Conservation (phyloP, 192 early-diverging fungal species). For the Backusella morwellensis region DNA sequence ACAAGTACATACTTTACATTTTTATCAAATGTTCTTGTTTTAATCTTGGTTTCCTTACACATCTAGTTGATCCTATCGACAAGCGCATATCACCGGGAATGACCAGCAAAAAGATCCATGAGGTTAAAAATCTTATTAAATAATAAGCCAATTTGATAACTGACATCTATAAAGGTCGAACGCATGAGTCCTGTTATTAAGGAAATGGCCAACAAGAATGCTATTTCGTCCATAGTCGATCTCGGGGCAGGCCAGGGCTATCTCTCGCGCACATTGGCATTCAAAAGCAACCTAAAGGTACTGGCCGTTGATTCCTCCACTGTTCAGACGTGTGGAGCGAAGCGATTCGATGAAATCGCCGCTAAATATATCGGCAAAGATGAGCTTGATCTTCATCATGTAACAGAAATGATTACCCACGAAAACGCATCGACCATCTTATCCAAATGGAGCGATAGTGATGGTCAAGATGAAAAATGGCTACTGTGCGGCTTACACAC, state of each 20-base stretch:
- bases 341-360: conserved; percentile 54
- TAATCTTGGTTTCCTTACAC: background rate
- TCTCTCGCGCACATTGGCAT: conserved; percentile 63
- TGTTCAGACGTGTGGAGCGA: conserved; percentile 73
- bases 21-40: background rate
- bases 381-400: conserved; percentile 40
- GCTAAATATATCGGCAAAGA: conserved; percentile 27
- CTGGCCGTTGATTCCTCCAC: conserved; percentile 67
- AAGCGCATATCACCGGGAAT: conserved; percentile 66
- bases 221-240: conserved; percentile 58
- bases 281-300: conserved; percentile 60
- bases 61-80: conserved; percentile 31
- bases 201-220: conserved; percentile 42
- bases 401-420: conserved; percentile 44
- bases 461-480: conserved; percentile 45
- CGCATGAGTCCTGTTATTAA: conserved; percentile 57
- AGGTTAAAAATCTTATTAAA: conserved; percentile 32
- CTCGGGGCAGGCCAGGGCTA: conserved; percentile 82
- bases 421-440: conserved; percentile 41
- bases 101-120: conserved; percentile 71
- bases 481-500: conserved; percentile 80
- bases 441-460: conserved; percentile 15
- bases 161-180: conserved; percentile 35
- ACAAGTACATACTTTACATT: conserved; percentile 26
- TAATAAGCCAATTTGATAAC: background rate